Conservation (phyloP, 1,284 basidiomycete genomes). For the Trametes hirsuta region DNA sequence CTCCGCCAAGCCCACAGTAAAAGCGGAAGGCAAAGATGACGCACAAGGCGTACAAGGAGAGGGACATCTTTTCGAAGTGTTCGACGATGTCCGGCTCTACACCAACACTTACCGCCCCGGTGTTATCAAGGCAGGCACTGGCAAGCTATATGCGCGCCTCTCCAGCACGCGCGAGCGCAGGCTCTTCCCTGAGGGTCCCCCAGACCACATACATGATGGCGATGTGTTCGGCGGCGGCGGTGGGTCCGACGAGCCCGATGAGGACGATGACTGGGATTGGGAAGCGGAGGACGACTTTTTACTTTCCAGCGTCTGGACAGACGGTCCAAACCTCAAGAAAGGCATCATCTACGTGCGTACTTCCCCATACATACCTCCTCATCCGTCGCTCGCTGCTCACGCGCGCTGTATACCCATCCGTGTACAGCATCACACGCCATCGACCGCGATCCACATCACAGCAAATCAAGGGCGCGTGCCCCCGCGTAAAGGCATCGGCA, state of each 20-base stretch:
- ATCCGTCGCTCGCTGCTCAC: neutral
- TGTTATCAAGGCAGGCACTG: constrained; percentile 52
- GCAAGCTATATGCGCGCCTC: constrained; percentile 52
- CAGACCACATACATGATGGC: constrained; percentile 27
- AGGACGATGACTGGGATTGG: constrained; percentile 54
- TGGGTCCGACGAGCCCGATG: constrained; percentile 34
- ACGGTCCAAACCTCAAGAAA: constrained; percentile 46
- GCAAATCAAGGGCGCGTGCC: constrained; percentile 52
- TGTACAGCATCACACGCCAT: constrained; percentile 53
- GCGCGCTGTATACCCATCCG: neutral
- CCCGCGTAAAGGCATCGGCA: constrained; percentile 56
- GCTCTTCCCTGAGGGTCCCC: constrained; percentile 40
- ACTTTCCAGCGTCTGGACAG: constrained; percentile 58
- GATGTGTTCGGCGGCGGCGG: constrained; percentile 12
- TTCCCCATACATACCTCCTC: neutral
- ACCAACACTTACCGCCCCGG: constrained; percentile 46
- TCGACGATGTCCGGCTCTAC: constrained; percentile 48
- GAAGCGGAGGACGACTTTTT: constrained; percentile 67
- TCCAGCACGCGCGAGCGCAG: constrained; percentile 62
- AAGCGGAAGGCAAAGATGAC: neutral
- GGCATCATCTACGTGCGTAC: constrained; percentile 65
- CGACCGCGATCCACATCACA: constrained; percentile 63
- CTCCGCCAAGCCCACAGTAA: neutral
- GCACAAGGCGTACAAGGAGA: constrained; percentile 11
- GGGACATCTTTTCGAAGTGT: constrained; percentile 64